A percentile compares a stretch with the other conserved stretches of the same genome.
Evolutionary conservation across 1,139 yeast species (phyloP).

Genomic region (Trichomonascaceae sp.): DNA sequence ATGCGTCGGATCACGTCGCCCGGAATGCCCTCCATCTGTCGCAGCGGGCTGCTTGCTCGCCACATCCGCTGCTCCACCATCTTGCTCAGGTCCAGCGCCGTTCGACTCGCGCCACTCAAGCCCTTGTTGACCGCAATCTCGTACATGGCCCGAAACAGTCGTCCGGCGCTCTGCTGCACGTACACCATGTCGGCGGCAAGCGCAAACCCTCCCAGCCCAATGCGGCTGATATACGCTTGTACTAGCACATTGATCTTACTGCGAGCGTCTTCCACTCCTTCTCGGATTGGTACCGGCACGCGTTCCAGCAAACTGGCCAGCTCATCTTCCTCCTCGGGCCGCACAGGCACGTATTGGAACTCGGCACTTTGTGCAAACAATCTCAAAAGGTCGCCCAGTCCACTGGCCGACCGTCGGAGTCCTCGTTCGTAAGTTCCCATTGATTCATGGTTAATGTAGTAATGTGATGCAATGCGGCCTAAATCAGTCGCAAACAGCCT

Average conservation of each 20-base stretch:
- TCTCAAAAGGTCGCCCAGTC: slow-evolving; percentile 39
- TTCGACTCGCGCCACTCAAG: slow-evolving; percentile 57
- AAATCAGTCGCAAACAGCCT: slow-evolving; percentile 49
- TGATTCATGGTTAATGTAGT: slow-evolving; percentile 66
- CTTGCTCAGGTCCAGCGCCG: slow-evolving; percentile 53
- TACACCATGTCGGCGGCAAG: slow-evolving; percentile 88
- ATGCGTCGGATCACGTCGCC: slow-evolving; percentile 54
- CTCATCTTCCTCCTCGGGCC: slow-evolving; percentile 82
- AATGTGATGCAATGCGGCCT: slow-evolving; percentile 79
- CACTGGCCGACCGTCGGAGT: neutral
- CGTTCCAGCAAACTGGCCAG: slow-evolving; percentile 52
- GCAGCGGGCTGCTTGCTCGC: slow-evolving; percentile 72
- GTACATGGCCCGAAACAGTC: slow-evolving; percentile 73
- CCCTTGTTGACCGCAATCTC: slow-evolving; percentile 61
- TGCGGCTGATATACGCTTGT: slow-evolving; percentile 72
- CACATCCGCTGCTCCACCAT: slow-evolving; percentile 76
- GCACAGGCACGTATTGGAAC: slow-evolving; percentile 67
- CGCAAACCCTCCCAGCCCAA: slow-evolving; percentile 78
- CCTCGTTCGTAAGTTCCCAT: slow-evolving; percentile 36
- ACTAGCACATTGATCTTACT: slow-evolving; percentile 72
- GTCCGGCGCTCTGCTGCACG: slow-evolving; percentile 85
- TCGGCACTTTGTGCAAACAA: slow-evolving; percentile 76
- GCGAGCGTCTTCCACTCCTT: slow-evolving; percentile 52
- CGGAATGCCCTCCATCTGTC: slow-evolving; percentile 68
- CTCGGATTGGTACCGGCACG: slow-evolving; percentile 81